Evolutionary conservation across 371 early-diverging fungal genomes (phyloP).

Genomic region (Mucor velutinosus): DNA sequence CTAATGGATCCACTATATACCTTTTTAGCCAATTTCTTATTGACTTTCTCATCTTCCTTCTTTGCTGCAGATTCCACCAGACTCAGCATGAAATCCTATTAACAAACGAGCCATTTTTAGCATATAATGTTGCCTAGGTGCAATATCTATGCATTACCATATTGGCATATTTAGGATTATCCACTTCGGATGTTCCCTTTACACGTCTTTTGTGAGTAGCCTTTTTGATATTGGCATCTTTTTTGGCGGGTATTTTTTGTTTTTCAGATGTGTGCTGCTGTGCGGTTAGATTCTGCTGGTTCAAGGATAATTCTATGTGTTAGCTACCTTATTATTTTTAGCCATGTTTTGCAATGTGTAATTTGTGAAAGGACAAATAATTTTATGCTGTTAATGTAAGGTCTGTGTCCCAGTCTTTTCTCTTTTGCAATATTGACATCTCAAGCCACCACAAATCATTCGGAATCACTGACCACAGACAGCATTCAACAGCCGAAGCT

Average conservation of each 20-base stretch:
- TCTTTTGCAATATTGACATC: background rate
- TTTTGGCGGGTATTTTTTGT: conserved; percentile 9
- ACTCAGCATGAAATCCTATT: conserved; percentile 20
- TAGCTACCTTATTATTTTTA: background rate
- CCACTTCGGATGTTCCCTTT: conserved; percentile 25
- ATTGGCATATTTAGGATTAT: conserved; percentile 30
- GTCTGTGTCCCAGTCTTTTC: background rate
- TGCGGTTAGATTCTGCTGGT: background rate
- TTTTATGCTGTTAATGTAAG: background rate
- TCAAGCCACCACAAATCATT: background rate
- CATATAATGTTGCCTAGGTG: background rate
- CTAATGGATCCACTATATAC: background rate
- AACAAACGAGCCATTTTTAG: background rate
- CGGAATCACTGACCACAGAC: too few relatives aligned
- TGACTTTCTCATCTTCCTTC: conserved; percentile 20
- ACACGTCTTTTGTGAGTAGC: conserved; percentile 10
- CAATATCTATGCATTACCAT: conserved; percentile 7
- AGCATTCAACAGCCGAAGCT: background rate
- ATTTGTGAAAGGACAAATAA: background rate
- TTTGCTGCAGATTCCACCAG: conserved; percentile 22
- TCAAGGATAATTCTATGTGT: background rate
- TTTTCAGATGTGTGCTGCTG: background rate
- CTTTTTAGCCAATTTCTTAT: conserved; percentile 22
- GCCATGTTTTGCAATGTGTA: conserved; percentile 28
- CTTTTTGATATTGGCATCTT: conserved; percentile 6